Evolutionary conservation across 2,329 filamentous ascomycete genomes (phyloP).

Genomic region (Fusarium bactridioides): DNA sequence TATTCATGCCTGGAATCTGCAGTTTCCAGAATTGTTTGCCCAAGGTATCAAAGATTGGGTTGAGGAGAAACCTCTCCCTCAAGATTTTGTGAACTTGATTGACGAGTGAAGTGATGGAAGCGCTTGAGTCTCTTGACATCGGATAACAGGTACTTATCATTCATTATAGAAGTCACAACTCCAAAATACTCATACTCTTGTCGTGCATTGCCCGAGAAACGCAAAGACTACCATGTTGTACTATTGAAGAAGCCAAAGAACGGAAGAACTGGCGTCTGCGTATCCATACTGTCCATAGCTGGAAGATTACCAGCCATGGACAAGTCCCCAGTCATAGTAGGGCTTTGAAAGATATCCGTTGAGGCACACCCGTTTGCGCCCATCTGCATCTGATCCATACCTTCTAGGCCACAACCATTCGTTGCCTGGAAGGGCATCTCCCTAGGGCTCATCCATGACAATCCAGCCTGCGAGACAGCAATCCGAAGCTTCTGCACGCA

Average conservation of each 20-base stretch:
- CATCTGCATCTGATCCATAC: background rate
- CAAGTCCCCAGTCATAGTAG: background rate
- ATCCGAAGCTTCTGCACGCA: background rate
- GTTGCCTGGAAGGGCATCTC: background rate
- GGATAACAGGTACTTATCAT: background rate
- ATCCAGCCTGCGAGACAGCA: background rate
- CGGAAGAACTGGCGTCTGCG: background rate
- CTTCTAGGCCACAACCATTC: too few relatives aligned
- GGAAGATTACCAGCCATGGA: background rate
- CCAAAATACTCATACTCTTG: too few relatives aligned
- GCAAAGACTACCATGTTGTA: background rate
- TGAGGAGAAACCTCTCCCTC: conserved; percentile 38
- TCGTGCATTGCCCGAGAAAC: too few relatives aligned
- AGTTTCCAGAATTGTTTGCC: conserved; percentile 51
- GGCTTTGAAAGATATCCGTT: background rate
- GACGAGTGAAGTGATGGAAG: rapidly evolving
- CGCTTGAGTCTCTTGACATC: rapidly evolving
- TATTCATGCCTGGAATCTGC: conserved; percentile 52
- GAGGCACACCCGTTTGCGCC: background rate
- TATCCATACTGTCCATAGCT: background rate
- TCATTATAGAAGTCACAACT: rapidly evolving
- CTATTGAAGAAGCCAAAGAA: conserved; percentile 13
- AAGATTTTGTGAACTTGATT: conserved; percentile 22
- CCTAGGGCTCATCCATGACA: background rate
- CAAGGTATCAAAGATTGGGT: conserved; percentile 49